Conservation (phyloP, 2,329 filamentous ascomycete genomes). For the Pyrenochaeta sp. region DNA sequence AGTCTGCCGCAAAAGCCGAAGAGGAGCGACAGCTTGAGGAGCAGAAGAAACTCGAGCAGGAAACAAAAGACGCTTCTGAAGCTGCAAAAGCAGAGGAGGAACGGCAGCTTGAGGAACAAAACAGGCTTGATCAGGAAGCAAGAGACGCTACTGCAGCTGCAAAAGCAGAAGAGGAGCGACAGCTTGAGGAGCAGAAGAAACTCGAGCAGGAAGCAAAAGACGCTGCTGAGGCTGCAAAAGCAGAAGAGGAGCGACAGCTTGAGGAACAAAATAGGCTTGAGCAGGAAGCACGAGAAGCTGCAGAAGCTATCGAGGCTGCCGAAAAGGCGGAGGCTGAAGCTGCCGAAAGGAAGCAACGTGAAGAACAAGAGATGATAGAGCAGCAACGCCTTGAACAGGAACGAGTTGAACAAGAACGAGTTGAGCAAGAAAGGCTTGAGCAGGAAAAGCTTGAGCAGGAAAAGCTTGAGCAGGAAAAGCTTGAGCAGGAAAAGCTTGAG, state of each 20-base stretch:
- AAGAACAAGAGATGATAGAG: not conserved
- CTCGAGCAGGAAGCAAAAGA: conserved; percentile 1
- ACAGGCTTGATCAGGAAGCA: conserved; percentile 1
- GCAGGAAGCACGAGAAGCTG: not conserved
- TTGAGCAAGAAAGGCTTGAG: not conserved
- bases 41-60: not conserved
- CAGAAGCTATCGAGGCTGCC: not conserved
- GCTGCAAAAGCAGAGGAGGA: not conserved
- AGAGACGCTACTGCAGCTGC: not conserved
- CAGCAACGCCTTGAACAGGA: not conserved
- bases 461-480: not conserved
- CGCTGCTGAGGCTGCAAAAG: not conserved
- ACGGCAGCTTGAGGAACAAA: not conserved
- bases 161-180: not conserved
- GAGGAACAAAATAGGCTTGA: not conserved
- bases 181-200: not conserved
- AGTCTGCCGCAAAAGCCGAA: not conserved
- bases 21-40: not conserved
- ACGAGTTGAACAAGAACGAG: not conserved
- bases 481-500: not conserved
- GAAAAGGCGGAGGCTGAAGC: not conserved
- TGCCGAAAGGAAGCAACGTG: too few relatives aligned
- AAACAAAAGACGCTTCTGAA: too few relatives aligned
- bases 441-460: conserved; percentile 1
- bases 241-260: not conserved